A percentile compares a stretch with the other conserved stretches of the same genome.
Evolutionary conservation across 495 filamentous ascomycete species (phyloP).

Genomic region (Aspergillus baeticus): DNA sequence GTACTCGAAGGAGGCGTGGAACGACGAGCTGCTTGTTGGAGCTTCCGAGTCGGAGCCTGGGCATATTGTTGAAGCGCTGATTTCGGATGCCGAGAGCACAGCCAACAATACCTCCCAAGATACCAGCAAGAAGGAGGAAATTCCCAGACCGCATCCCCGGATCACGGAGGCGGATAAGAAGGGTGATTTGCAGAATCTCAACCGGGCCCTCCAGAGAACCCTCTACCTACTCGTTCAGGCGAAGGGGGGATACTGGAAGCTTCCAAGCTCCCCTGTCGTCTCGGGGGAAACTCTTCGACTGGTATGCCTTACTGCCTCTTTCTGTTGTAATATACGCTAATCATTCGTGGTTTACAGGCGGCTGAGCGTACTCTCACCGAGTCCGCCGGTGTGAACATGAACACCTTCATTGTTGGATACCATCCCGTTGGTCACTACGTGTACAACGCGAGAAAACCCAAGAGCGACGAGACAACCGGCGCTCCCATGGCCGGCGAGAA

Average conservation of each 20-base stretch:
- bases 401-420: conserved; percentile 95
- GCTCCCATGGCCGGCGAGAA: conserved; percentile 60
- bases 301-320: conserved; percentile 52
- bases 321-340: conserved; percentile 4
- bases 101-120: conserved; percentile 63
- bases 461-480: conserved; percentile 36
- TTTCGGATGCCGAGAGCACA: conserved; percentile 73
- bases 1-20: conserved; percentile 78
- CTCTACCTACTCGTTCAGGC: conserved; percentile 80
- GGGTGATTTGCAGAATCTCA: conserved; percentile 70
- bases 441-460: conserved; percentile 40
- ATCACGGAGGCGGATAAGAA: conserved; percentile 78
- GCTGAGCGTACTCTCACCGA: conserved; percentile 75
- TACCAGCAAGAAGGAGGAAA: conserved; percentile 60
- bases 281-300: conserved; percentile 73
- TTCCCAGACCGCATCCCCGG: conserved; percentile 69
- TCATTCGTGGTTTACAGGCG: conserved; percentile 52
- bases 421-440: conserved; percentile 82
- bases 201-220: conserved; percentile 72
- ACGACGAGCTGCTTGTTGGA: conserved; percentile 85
- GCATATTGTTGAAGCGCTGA: conserved; percentile 60
- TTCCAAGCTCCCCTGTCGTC: conserved; percentile 66
- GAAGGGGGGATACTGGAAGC: conserved; percentile 71
- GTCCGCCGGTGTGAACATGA: conserved; percentile 90
- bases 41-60: conserved; percentile 59